Percentiles rank a stretch among this genome's conserved stretches.
Conservation (phyloP, 345 rosid genomes). For the Bretschneidera sinensis region DNA sequence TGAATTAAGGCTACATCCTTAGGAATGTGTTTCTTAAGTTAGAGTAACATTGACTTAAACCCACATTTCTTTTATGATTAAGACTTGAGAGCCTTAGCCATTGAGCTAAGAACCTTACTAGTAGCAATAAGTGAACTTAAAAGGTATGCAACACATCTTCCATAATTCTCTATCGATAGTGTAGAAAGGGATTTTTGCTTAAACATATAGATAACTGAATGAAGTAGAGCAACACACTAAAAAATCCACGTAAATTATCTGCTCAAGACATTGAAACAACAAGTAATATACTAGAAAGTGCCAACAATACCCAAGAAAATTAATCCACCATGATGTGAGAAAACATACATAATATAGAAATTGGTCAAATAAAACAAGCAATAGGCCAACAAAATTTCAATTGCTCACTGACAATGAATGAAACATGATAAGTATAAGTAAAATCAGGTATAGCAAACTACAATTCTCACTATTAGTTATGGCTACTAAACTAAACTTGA, state of each 20-base stretch:
- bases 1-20: too few species aligned
- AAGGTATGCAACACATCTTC: neutral
- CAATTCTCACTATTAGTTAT: too few species aligned
- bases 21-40: too few species aligned
- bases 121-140: neutral
- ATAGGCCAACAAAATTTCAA: too few species aligned
- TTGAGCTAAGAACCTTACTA: neutral
- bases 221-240: neutral
- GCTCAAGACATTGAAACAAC: neutral
- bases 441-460: neutral
- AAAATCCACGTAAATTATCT: neutral
- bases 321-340: neutral
- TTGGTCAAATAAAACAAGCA: neutral
- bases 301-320: neutral
- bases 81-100: too few species aligned
- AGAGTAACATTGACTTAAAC: too few species aligned
- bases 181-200: neutral
- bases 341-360: too few species aligned
- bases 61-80: too few species aligned
- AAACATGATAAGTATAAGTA: neutral
- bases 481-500: too few species aligned
- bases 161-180: neutral
- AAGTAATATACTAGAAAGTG: neutral
- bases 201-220: neutral
- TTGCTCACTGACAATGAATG: neutral